Conservation (phyloP, 2,329 filamentous ascomycete species). For the Xylariales sp. region DNA sequence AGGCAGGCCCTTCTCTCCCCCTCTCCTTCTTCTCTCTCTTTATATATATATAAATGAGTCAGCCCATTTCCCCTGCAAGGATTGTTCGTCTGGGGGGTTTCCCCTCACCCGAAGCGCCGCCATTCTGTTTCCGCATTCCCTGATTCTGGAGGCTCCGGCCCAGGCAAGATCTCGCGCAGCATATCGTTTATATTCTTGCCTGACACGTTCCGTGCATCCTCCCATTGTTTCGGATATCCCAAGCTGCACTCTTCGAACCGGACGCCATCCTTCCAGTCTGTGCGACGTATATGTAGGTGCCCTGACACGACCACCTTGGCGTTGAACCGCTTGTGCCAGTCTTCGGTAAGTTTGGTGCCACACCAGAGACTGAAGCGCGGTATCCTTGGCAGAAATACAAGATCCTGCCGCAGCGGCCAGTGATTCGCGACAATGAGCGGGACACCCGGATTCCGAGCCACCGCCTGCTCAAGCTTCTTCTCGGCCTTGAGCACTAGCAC, state of each 20-base stretch:
- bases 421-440: constrained; percentile 53
- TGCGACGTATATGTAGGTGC: constrained; percentile 54
- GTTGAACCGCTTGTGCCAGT: constrained; percentile 52
- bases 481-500: constrained; percentile 47
- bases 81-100: not conserved
- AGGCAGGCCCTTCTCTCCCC: not conserved
- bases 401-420: constrained; percentile 54
- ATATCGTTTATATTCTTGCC: constrained; percentile 51
- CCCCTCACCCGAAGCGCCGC: constrained; percentile 44
- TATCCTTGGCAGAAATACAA: constrained; percentile 51
- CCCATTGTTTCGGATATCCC: constrained; percentile 55
- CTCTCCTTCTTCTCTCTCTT: too few relatives aligned
- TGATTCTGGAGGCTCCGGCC: constrained; percentile 42
- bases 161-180: constrained; percentile 52
- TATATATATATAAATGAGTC: too few relatives aligned
- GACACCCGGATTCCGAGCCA: constrained; percentile 34
- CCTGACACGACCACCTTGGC: constrained; percentile 53
- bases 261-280: constrained; percentile 54
- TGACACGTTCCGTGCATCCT: constrained; percentile 42
- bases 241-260: constrained; percentile 54
- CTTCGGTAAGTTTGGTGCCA: constrained; percentile 52
- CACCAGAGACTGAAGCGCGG: constrained; percentile 55
- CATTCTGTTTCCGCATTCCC: constrained; percentile 43
- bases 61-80: not conserved
- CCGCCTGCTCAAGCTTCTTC: constrained; percentile 47